These are phyloP conservation scores for Phytophthora sp. DNA, from an alignment of 352 stramenopile species.

Conservation along the genomic window DNA sequence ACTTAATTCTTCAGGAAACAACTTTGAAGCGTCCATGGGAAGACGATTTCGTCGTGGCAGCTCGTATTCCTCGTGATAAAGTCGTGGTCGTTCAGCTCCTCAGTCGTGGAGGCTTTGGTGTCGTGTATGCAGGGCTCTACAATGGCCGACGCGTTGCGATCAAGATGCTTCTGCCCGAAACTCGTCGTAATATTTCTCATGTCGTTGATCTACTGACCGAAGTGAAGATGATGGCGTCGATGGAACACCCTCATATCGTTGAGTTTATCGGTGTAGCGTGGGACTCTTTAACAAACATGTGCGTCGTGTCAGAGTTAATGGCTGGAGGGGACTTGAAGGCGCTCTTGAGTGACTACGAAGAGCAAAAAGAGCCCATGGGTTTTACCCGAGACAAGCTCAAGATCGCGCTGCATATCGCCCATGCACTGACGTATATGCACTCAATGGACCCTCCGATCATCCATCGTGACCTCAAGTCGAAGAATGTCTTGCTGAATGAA, in stretches of 20 bases:
- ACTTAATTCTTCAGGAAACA: slow-evolving; percentile 14
- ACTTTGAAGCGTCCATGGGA: slow-evolving; percentile 36
- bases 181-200: slow-evolving; percentile 31
- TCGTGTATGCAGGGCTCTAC: slow-evolving; percentile 54
- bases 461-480: slow-evolving; percentile 61
- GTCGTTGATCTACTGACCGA: slow-evolving; percentile 49
- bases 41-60: slow-evolving; percentile 48
- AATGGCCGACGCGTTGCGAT: slow-evolving; percentile 45
- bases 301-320: slow-evolving; percentile 65
- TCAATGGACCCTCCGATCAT: slow-evolving; percentile 43
- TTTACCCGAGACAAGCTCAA: slow-evolving; percentile 44
- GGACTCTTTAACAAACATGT: slow-evolving; percentile 52
- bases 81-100: slow-evolving; percentile 38
- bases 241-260: slow-evolving; percentile 57
- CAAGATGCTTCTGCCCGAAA: slow-evolving; percentile 58
- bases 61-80: slow-evolving; percentile 51
- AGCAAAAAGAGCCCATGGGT: slow-evolving; percentile 24
- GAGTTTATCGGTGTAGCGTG: slow-evolving; percentile 59
- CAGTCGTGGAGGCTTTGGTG: slow-evolving; percentile 49
- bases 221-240: slow-evolving; percentile 49
- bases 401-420: slow-evolving; percentile 44
- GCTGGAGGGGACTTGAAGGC: slow-evolving; percentile 56
- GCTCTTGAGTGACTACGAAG: slow-evolving; percentile 39
- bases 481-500: slow-evolving; percentile 51
- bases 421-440: slow-evolving; percentile 55